Evolutionary conservation across 2,329 filamentous ascomycete genomes (phyloP), one percentile per base, ranked within the genome.

Genomic region (Colletotrichum abscissum): DNA sequence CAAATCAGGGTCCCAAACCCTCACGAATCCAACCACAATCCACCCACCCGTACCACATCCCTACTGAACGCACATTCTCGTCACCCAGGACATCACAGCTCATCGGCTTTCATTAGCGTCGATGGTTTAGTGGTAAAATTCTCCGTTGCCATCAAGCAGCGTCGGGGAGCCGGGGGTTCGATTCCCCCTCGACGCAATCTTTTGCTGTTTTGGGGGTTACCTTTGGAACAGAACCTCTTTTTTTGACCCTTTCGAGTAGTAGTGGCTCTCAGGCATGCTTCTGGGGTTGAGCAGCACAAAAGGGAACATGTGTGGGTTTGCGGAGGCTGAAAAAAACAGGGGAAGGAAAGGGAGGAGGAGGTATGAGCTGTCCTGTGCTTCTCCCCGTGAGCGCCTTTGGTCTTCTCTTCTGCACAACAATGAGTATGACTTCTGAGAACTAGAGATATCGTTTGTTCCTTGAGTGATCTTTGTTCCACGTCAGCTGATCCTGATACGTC

Each of bases 71-170:
- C 19, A 6, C 42, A 11, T 5, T 16, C 1, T 1, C 2, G 1
- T 0, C 0, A 0, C 0, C 0, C 0, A 5, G 33, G 1, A 0
- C 8, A 63, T 26, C 60, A 9, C 1, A 63, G 12, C n/a, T 1
- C 2, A 63, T 4, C 26, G 8, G 14, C 46, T 19, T 22, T 1
- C 14, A 4, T 5, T 3, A 35, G 60, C 60, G 60, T 30, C 60
- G 60, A 63, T 54, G 60, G 42, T 63, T 63, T 63, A 63, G 60
- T 63, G 60, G 60, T 63, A 54, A 63, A 63, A 63, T 63, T 63
- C 60, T 63, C 60, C 60, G 60, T 63, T 63, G 60, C 42, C 60
- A 63, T 63, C 26, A 11, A 54, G 60, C 60, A 63, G 60, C 46
- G 60, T 63, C 60, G 60, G 60, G 60, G 60, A 63, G 42, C 60